These are phyloP conservation scores for Chlorella sp. DNA, from an alignment of 139 green algal species.

Conservation along the genomic window DNA sequence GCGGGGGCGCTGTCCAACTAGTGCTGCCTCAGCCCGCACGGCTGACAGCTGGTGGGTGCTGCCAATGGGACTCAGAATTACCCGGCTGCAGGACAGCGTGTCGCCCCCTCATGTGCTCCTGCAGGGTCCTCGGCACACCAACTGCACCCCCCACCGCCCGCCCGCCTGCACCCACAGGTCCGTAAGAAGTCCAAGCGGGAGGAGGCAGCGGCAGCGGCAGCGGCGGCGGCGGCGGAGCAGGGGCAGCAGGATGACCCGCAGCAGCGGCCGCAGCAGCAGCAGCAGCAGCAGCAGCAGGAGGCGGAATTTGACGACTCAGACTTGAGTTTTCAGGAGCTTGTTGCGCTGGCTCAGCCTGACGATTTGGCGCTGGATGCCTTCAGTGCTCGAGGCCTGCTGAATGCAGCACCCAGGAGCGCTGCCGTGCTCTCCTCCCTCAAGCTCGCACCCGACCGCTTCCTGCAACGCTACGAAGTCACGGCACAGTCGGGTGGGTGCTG, in stretches of 20 bases:
- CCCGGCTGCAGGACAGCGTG: too few species aligned
- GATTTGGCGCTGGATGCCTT: conserved; percentile 13
- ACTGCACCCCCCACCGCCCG: too few species aligned
- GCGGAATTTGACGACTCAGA: background rate
- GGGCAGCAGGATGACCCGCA: background rate
- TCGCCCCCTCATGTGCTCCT: too few species aligned
- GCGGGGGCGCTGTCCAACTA: too few species aligned
- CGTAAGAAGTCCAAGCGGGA: conserved; percentile 4
- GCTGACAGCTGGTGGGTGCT: too few species aligned
- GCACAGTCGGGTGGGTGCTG: background rate
- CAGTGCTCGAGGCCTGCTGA: background rate
- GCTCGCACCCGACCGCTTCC: background rate
- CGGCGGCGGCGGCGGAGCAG: background rate
- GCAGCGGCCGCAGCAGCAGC: background rate
- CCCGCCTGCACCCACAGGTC: too few species aligned
- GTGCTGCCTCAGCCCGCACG: too few species aligned
- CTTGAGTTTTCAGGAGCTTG: conserved; percentile 8
- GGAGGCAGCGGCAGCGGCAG: conserved; percentile 5
- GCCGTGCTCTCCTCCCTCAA: conserved; percentile 19
- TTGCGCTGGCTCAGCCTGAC: conserved; percentile 1
- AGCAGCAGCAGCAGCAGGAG: background rate
- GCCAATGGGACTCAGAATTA: too few species aligned
- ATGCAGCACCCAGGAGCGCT: background rate
- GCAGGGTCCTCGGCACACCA: too few species aligned
- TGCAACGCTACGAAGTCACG: conserved; percentile 9